Conservation (phyloP, 495 filamentous ascomycete genomes). For the Xeromyces bisporus region DNA sequence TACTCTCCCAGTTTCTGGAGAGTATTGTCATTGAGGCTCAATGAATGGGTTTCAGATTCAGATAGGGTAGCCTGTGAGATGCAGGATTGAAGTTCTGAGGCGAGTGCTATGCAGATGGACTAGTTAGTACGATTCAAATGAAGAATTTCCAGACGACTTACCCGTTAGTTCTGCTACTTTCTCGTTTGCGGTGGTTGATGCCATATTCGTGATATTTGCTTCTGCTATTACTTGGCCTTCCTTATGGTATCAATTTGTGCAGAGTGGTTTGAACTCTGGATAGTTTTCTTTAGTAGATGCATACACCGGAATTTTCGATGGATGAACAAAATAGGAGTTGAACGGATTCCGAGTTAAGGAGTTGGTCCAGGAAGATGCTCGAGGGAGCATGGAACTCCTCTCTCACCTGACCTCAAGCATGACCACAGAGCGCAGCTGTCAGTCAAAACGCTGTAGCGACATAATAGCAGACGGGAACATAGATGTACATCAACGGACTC, state of each 20-base stretch:
- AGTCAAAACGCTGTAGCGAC: no score
- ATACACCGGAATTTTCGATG: background rate
- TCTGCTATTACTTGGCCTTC: background rate
- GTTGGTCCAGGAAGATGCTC: no score
- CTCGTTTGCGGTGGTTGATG: background rate
- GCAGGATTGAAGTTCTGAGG: constrained; percentile 11
- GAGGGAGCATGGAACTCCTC: no score
- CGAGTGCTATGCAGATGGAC: constrained; percentile 7
- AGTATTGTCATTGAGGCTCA: constrained; percentile 1
- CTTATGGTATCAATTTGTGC: no score
- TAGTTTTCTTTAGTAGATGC: no score
- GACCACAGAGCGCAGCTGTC: no score
- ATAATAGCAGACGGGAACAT: no score
- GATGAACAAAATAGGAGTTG: background rate
- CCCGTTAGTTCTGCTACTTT: background rate
- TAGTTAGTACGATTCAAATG: no score
- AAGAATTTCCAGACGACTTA: no score
- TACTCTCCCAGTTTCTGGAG: constrained; percentile 4
- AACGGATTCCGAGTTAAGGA: no score
- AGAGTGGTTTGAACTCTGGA: no score
- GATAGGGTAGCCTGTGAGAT: background rate
- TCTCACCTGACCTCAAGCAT: background rate
- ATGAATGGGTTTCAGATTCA: background rate
- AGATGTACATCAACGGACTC: no score
- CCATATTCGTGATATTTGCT: background rate